Evolutionary conservation across 768 basidiomycete genomes (phyloP), one percentile per base, ranked within the genome.

Genomic region (Pleurotus platypus): DNA sequence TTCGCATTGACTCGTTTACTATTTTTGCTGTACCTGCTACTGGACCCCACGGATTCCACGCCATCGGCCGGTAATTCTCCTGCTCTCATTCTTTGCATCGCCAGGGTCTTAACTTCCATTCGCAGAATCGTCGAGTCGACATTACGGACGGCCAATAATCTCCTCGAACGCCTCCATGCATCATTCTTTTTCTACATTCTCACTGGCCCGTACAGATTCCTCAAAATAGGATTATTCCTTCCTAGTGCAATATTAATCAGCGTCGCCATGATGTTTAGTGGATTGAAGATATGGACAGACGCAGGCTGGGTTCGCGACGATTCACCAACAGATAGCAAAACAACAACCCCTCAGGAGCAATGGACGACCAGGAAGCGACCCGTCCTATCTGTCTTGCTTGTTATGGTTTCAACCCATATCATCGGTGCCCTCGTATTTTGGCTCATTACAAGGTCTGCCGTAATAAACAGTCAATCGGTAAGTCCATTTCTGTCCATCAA

Each of bases 131-230:
- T 94, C 38, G 97, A 99, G 72, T 94, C 93, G 1, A 86, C 90
- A 12, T 78, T 97, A 30, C 83, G 95, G 57, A 91, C 94, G 12
- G 83, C 86, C 67, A 98, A 97, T 71, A 99, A 99, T 67, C 81
- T 98, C 5, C 80, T 98, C 16, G 97, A 99, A 67, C 86, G 97
- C 13, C 83, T 98, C 18, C 97, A 99, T 69, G 95, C 95, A 1
- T 98, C 96, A 0, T 95, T 96, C 72, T 98, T 98, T 77, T 94
- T 98, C 75, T 98, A 95, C 73, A 77, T 98, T 59, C 73, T 93
- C 58, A 81, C 88, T 12, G 74, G 69, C 18, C 72, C 77, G 2
- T 71, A 76, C 38, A 80, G 78, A 1, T 97, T 96, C 73, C 80
- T 93, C 63, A 91, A 95, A 67, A 93, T 98, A 26, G 95, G 94